These are phyloP conservation scores for Penicillium bovifimosum DNA, from an alignment of 495 filamentous ascomycete species.

Conservation along the genomic window DNA sequence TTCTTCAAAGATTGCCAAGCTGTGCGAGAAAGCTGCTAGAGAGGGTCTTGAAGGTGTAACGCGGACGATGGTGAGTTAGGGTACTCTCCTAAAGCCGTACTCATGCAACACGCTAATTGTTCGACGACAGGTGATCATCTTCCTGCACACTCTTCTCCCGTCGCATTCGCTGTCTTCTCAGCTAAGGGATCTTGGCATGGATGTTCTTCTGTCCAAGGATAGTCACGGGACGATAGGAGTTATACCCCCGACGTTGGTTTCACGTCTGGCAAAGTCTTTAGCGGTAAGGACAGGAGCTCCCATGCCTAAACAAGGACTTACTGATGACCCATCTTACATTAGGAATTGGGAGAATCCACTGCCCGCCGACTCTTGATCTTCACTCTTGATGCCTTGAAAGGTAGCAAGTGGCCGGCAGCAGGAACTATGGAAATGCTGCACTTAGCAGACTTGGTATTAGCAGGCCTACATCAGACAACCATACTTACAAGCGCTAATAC, in stretches of 20 bases:
- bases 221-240: constrained; percentile 15
- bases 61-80: constrained; percentile 38
- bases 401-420: background rate
- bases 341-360: constrained; percentile 23
- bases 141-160: constrained; percentile 27
- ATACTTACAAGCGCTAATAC: constrained; percentile 6
- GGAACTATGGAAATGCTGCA: constrained; percentile 16
- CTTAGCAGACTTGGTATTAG: constrained; percentile 22
- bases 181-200: constrained; percentile 21
- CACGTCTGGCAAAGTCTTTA: constrained; percentile 21
- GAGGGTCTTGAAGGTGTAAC: constrained; percentile 33
- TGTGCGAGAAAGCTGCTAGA: constrained; percentile 46
- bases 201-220: constrained; percentile 27
- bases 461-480: constrained; percentile 16
- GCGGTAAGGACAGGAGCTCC: constrained; percentile 17
- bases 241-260: constrained; percentile 21
- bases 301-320: no score
- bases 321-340: no score
- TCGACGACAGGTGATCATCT: background rate
- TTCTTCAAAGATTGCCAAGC: constrained; percentile 40
- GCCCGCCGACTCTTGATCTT: constrained; percentile 22
- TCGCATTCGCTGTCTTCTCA: constrained; percentile 18
- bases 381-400: constrained; percentile 18
- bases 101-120: background rate
- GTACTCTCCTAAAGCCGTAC: background rate